Conservation (phyloP, 495 filamentous ascomycete genomes). For the Neurospora sp. region DNA sequence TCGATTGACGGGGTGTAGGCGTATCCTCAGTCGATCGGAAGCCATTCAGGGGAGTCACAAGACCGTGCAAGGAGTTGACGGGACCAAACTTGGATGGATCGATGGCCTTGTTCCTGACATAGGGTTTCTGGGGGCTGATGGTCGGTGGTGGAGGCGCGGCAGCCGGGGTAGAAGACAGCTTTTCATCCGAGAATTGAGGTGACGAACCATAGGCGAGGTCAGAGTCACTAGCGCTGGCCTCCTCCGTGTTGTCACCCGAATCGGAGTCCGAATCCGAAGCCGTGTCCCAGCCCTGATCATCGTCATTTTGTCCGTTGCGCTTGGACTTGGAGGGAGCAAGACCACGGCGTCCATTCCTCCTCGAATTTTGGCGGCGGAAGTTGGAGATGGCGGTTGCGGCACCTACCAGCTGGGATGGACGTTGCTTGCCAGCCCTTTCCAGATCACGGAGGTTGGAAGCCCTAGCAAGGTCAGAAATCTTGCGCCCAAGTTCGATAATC, state of each 20-base stretch:
- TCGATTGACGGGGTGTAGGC: not conserved
- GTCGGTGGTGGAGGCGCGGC: not conserved
- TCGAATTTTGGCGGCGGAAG: conserved; percentile 26
- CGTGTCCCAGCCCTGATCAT: conserved; percentile 37
- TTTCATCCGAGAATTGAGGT: conserved; percentile 18
- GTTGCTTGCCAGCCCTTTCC: conserved; percentile 26
- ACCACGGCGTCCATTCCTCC: conserved; percentile 18
- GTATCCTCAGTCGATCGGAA: conserved; percentile 26
- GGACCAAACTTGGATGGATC: conserved; percentile 45
- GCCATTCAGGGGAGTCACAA: conserved; percentile 42
- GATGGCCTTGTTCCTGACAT: conserved; percentile 38
- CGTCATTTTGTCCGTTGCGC: conserved; percentile 17
- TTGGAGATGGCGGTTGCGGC: conserved; percentile 27
- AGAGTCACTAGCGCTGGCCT: conserved; percentile 21
- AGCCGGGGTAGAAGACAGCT: conserved; percentile 10
- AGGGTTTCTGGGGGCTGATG: not conserved
- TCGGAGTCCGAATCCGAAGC: conserved; percentile 31
- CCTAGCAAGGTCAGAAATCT: conserved; percentile 35
- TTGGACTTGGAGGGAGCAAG: conserved; percentile 28
- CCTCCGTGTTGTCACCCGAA: conserved; percentile 19
- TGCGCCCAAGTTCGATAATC: conserved; percentile 36
- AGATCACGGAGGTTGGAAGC: conserved; percentile 34
- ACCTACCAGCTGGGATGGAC: conserved; percentile 28
- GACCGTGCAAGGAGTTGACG: conserved; percentile 40
- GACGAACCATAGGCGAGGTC: conserved; percentile 39